These are phyloP conservation scores for Curvularia hawaiiensis DNA, from an alignment of 2,329 filamentous ascomycete genomes.

Conservation along the genomic window DNA sequence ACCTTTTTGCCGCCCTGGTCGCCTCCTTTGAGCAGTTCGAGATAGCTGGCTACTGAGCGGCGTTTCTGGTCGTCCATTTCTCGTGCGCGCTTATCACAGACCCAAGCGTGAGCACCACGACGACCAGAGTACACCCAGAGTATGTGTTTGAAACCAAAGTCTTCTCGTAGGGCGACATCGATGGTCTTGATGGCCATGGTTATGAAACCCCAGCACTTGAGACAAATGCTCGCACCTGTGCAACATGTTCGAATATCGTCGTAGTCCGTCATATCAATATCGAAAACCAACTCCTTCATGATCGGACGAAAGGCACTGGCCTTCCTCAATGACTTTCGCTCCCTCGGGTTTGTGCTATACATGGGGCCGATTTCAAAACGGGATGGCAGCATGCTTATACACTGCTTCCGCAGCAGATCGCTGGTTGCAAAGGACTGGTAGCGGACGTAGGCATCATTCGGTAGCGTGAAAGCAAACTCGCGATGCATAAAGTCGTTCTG, in stretches of 20 bases:
- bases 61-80: constrained; percentile 85
- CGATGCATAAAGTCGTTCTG: constrained; percentile 88
- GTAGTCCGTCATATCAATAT: constrained; percentile 99
- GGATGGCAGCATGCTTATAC: constrained; percentile 83
- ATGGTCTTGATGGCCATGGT: constrained; percentile 97
- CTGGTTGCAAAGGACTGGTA: constrained; percentile 80
- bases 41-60: constrained; percentile 82
- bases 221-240: constrained; percentile 89
- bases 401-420: constrained; percentile 84
- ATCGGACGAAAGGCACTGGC: constrained; percentile 82
- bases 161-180: constrained; percentile 83
- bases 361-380: constrained; percentile 99
- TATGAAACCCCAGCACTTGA: constrained; percentile 95
- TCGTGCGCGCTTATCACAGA: constrained; percentile 88
- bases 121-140: constrained; percentile 98
- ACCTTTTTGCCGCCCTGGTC: constrained; percentile 86
- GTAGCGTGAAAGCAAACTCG: constrained; percentile 95
- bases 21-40: constrained; percentile 88
- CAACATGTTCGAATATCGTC: constrained; percentile 97
- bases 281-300: constrained; percentile 94
- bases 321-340: constrained; percentile 85
- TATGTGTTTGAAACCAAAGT: constrained; percentile 96
- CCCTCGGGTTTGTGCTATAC: constrained; percentile 90
- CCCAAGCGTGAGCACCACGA: constrained; percentile 96
- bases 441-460: constrained; percentile 87